Base-by-base conservation (phyloP, 2,329 filamentous ascomycete genomes). In the Talaromyces sp. region DNA sequence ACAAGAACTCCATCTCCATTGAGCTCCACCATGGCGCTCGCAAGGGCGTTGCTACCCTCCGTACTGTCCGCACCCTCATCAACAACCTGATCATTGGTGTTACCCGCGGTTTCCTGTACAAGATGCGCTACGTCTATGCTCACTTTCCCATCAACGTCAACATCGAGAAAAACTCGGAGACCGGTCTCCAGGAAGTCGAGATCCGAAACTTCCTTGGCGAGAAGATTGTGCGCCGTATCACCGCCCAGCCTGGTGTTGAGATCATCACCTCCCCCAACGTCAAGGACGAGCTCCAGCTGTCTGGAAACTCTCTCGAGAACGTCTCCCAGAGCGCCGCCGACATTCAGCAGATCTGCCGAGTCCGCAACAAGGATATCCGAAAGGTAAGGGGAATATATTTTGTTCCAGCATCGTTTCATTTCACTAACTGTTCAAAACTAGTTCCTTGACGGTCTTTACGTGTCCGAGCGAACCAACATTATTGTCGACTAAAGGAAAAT, bases 131-230 rank as follows among this genome's bases (percentile, higher is more conserved):
- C 85, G 95, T 99, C 82, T 99, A 99, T 82, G 95, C 95, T 80
- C 95, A 99, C 89, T 99, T 99, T 80, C 95, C 95, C 83, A 99
- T 99, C 92, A 99, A 99, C 88, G 93, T 99, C 85, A 98, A 97
- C 87, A 82, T 99, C 72, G 92, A 96, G 75, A 93, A 97, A 90
- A 93, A 93, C 87, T 80, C 81, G 77, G 95, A 98, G 84, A 95
- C 91, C 67, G 93, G 88, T 72, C 82, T 88, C 73, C 90, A 77
- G 78, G 90, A 96, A 82, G 91, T 99, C 77, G 95, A 99, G 89
- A 98, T 99, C 85, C 89, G 95, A 81, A 97, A 97, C 88, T 97
- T 97, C 85, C 88, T 97, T 77, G 93, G 95, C 80, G 95, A 99
- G 91, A 99, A 99, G 91, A 92, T 96, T 78, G 92, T 98, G 75